These are phyloP conservation scores for Xylariaceae sp. DNA, from an alignment of 2,329 filamentous ascomycete genomes.

Conservation along the genomic window DNA sequence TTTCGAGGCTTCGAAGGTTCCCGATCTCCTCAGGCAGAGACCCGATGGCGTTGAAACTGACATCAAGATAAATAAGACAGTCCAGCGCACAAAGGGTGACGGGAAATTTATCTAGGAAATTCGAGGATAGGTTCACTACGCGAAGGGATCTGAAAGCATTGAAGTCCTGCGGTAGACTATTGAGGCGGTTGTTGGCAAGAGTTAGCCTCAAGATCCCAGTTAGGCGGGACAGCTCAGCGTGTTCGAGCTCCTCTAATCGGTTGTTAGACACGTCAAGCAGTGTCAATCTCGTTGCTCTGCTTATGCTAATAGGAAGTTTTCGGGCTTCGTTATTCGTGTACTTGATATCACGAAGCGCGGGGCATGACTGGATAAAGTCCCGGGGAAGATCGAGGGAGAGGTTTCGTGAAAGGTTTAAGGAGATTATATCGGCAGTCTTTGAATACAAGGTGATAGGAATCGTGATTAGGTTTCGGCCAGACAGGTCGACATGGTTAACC, in stretches of 20 bases:
- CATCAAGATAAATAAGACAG: conserved; percentile 84
- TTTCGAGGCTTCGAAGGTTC: conserved; percentile 72
- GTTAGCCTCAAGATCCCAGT: conserved; percentile 81
- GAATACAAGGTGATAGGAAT: conserved; percentile 94
- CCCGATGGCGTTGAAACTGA: conserved; percentile 92
- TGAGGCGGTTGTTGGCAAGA: conserved; percentile 87
- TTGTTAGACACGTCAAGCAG: conserved; percentile 96
- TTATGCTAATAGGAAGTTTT: conserved; percentile 77
- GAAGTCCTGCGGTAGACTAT: conserved; percentile 75
- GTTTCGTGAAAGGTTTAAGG: conserved; percentile 88
- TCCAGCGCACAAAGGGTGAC: conserved; percentile 77
- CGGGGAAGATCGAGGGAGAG: conserved; percentile 87
- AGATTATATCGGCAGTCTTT: conserved; percentile 87
- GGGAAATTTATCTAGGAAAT: conserved; percentile 81
- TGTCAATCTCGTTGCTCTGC: conserved; percentile 74
- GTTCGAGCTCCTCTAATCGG: conserved; percentile 77
- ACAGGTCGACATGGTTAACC: conserved; percentile 89
- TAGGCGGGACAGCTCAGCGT: conserved; percentile 74
- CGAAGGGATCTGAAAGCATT: conserved; percentile 73
- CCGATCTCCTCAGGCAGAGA: conserved; percentile 74
- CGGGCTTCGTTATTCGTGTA: conserved; percentile 92
- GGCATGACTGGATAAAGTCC: conserved; percentile 93
- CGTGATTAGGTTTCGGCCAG: conserved; percentile 83
- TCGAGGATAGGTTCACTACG: conserved; percentile 88
- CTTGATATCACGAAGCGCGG: conserved; percentile 88